phyloP scores from a whole-genome alignment of 2,329 filamentous ascomycete species.

The Stenocarpella maydis region DNA sequence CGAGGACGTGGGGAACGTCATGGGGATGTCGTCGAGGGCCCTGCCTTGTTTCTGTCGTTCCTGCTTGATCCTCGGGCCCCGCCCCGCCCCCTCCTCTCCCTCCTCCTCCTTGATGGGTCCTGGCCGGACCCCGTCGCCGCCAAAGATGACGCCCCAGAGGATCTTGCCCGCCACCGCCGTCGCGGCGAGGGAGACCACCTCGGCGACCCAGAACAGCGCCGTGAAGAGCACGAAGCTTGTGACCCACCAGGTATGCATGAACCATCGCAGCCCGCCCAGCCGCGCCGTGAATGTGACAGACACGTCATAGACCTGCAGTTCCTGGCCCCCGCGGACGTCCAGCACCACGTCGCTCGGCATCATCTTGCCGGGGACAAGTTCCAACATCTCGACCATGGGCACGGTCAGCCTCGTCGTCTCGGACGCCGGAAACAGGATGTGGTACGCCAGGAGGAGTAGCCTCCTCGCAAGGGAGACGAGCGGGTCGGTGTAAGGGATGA shows the following conservation, averaged over 20 bases:
- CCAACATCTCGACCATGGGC: constrained; percentile 75
- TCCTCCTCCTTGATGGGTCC: constrained; percentile 42
- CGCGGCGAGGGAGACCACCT: constrained; percentile 71
- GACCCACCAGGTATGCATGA: constrained; percentile 87
- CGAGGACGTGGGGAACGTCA: constrained; percentile 35
- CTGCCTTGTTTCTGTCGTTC: constrained; percentile 15
- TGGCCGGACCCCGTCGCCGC: constrained; percentile 31
- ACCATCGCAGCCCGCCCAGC: constrained; percentile 78
- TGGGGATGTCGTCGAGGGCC: constrained; percentile 31
- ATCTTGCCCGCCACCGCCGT: constrained; percentile 62
- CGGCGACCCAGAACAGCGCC: constrained; percentile 77
- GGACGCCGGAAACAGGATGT: constrained; percentile 69
- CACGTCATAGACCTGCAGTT: constrained; percentile 79
- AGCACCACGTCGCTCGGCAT: constrained; percentile 59
- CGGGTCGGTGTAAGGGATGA: constrained; percentile 81
- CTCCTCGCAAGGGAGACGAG: constrained; percentile 70
- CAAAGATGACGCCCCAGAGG: constrained; percentile 52
- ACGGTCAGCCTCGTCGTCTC: constrained; percentile 73
- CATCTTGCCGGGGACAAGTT: constrained; percentile 58
- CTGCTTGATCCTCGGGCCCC: constrained; percentile 25
- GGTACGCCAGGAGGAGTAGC: constrained; percentile 71
- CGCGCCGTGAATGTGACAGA: constrained; percentile 75
- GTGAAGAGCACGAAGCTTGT: constrained; percentile 75
- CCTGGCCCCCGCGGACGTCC: constrained; percentile 74
- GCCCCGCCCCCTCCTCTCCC: background rate